These are phyloP conservation scores for Fragilaria crotonensis DNA, from an alignment of 108 stramenopile species.

Conservation along the genomic window DNA sequence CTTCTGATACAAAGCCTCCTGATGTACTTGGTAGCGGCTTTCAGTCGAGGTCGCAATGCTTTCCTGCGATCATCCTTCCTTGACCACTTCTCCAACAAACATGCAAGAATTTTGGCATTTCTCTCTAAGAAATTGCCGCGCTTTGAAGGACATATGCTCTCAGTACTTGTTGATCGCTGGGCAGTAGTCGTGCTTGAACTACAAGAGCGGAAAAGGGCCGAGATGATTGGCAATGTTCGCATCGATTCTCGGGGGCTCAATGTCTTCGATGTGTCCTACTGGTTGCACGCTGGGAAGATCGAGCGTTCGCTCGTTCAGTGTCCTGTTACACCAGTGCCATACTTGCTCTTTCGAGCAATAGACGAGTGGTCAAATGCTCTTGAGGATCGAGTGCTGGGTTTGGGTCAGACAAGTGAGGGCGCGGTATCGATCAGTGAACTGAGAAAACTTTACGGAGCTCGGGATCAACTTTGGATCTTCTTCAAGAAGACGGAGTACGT, in stretches of 20 bases:
- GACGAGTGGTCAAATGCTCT: constrained; percentile 26
- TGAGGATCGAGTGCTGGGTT: neutral
- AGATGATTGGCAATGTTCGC: neutral
- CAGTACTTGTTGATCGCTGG: neutral
- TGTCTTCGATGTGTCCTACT: constrained; percentile 61
- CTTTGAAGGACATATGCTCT: neutral
- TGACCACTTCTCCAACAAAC: neutral
- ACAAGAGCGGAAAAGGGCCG: constrained; percentile 1
- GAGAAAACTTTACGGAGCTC: constrained; percentile 17
- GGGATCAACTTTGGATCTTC: constrained; percentile 65
- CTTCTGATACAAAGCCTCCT: neutral
- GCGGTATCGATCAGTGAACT: neutral
- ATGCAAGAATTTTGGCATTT: neutral
- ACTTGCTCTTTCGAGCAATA: constrained; percentile 53
- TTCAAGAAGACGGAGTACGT: constrained; percentile 18
- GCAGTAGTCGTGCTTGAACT: constrained; percentile 10
- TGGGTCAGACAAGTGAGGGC: too few relatives aligned
- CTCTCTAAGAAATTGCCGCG: neutral
- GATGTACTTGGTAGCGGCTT: neutral
- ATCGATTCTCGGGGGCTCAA: constrained; percentile 11
- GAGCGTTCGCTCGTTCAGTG: constrained; percentile 48
- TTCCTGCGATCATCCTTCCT: too few relatives aligned
- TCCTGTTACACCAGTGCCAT: constrained; percentile 56
- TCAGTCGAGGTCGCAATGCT: too few relatives aligned
- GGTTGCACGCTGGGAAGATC: constrained; percentile 34